A percentile compares a stretch with the other conserved stretches of the same genome.
Evolutionary conservation across 164 flowering plant genomes (phyloP).

Genomic region (Dillenia suffruticosa): DNA sequence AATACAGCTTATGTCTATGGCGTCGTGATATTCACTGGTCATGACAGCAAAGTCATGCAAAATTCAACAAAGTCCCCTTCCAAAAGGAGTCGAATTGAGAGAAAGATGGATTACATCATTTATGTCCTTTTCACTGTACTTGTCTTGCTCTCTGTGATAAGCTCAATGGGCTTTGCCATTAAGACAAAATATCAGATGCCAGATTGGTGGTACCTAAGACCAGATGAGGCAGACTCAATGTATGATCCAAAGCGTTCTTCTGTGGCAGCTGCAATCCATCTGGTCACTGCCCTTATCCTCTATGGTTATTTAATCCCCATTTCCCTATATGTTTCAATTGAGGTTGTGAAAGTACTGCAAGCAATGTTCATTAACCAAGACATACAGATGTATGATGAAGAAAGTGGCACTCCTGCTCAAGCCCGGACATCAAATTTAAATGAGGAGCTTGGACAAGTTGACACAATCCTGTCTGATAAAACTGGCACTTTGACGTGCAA

Average conservation of each 20-base stretch:
- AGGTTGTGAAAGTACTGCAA: constrained; percentile 87
- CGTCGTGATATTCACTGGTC: constrained; percentile 81
- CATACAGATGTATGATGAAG: constrained; percentile 80
- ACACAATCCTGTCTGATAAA: constrained; percentile 89
- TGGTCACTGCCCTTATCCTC: constrained; percentile 82
- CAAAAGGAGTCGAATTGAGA: constrained; percentile 80
- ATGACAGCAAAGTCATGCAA: constrained; percentile 88
- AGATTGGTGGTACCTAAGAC: constrained; percentile 72
- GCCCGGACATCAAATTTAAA: constrained; percentile 93
- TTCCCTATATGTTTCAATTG: constrained; percentile 90
- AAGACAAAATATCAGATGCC: constrained; percentile 54
- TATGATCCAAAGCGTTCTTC: constrained; percentile 49
- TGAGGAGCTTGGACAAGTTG: constrained; percentile 97
- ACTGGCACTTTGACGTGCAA: constrained; percentile 96
- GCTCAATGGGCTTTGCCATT: constrained; percentile 74
- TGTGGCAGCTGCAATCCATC: constrained; percentile 54
- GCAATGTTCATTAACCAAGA: constrained; percentile 82
- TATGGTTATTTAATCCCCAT: constrained; percentile 90
- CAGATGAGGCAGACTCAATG: constrained; percentile 22
- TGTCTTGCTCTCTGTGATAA: constrained; percentile 57
- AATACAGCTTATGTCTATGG: constrained; percentile 74
- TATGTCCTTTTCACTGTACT: constrained; percentile 69
- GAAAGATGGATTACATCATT: constrained; percentile 74
- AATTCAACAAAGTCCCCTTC: constrained; percentile 87
- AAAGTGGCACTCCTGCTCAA: constrained; percentile 60